Percentiles rank a stretch among this genome's conserved stretches.
Conservation (phyloP, 2,329 filamentous ascomycete genomes). For the Beauveria brongniartii region DNA sequence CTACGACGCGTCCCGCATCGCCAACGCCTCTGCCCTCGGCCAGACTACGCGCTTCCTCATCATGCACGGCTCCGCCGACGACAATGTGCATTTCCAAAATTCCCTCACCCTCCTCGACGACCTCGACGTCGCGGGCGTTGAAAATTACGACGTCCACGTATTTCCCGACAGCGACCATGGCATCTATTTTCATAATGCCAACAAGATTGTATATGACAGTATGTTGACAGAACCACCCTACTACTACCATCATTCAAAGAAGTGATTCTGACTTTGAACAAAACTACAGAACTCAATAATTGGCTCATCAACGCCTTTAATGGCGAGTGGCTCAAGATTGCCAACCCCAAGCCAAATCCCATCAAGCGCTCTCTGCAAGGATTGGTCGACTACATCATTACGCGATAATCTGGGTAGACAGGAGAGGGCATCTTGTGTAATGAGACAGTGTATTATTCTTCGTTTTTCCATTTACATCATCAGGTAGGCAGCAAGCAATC, state of each 20-base stretch:
- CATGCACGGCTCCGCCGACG: slow-evolving; percentile 94
- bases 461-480: not conserved
- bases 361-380: slow-evolving; percentile 14
- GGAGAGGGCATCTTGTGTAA: not conserved
- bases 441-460: not conserved
- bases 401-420: slow-evolving; percentile 1
- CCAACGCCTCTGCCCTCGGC: slow-evolving; percentile 63
- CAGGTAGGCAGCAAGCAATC: not conserved
- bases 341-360: slow-evolving; percentile 38
- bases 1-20: slow-evolving; percentile 68
- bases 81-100: slow-evolving; percentile 97
- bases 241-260: no score
- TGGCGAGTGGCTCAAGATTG: slow-evolving; percentile 73
- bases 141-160: slow-evolving; percentile 95
- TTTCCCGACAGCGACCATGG: slow-evolving; percentile 95
- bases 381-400: slow-evolving; percentile 11
- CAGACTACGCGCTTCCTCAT: slow-evolving; percentile 80
- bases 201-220: slow-evolving; percentile 89
- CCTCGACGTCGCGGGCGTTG: slow-evolving; percentile 69
- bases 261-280: no score
- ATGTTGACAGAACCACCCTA: slow-evolving; percentile 33
- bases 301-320: slow-evolving; percentile 98
- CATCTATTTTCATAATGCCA: slow-evolving; percentile 91
- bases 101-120: slow-evolving; percentile 80
- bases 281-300: slow-evolving; percentile 58